These are phyloP conservation scores for Candida sp. DNA, from an alignment of 1,139 yeast genomes.

Conservation along the genomic window DNA sequence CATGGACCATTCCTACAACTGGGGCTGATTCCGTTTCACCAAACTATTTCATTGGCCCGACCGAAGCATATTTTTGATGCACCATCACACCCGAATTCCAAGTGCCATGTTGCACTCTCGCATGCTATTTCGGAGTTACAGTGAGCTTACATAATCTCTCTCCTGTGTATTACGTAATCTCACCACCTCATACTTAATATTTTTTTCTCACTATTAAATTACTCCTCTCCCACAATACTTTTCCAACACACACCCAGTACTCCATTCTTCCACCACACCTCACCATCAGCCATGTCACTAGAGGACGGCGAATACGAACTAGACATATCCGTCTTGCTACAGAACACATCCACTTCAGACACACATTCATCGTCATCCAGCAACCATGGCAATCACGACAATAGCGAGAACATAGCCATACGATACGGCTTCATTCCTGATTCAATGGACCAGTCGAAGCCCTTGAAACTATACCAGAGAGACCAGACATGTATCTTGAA, in stretches of 20 bases:
- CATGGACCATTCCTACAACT: no score
- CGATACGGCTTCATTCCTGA: constrained; percentile 50
- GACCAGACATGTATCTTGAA: constrained; percentile 37
- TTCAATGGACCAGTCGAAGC: constrained; percentile 42
- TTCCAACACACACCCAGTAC: not conserved
- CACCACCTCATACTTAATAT: no score
- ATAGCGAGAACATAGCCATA: constrained; percentile 34
- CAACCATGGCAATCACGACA: constrained; percentile 2
- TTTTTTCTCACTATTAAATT: not conserved
- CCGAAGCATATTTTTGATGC: no score
- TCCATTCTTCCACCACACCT: not conserved
- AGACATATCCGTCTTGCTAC: constrained; percentile 35
- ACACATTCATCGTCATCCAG: not conserved
- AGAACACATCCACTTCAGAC: constrained; percentile 10
- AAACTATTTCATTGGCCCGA: no score
- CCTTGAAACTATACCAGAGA: constrained; percentile 39
- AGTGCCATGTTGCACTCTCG: no score
- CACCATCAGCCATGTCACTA: constrained; percentile 12
- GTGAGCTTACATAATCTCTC: not conserved
- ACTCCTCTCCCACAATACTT: not conserved
- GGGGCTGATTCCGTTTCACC: no score
- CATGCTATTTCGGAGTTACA: no score
- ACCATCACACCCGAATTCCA: no score
- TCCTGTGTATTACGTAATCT: not conserved
- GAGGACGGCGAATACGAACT: constrained; percentile 53